Base-by-base conservation (phyloP, 2,329 filamentous ascomycete genomes). In the Arachnopeziza araneosa region DNA sequence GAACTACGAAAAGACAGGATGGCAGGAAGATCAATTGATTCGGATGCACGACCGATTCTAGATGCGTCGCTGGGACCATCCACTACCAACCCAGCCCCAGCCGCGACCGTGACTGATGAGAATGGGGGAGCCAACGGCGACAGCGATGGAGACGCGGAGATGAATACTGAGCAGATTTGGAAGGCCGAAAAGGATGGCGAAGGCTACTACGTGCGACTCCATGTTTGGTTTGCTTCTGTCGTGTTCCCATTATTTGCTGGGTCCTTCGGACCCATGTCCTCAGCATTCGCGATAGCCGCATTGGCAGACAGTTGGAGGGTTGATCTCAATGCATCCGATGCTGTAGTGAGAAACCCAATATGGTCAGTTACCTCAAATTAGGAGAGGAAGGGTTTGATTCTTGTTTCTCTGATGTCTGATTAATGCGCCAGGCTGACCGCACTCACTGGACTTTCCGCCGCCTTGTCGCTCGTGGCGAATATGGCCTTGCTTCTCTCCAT, bases 231-330 rank as follows among this genome's bases (percentile, higher is more conserved):
- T 57, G 55, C 61, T 22, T 55, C 58, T 14, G 58, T 56, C 7
- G 59, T 56, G 17, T 63, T 60, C 44, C 58, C 61, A 12, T 48
- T 63, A 5, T 60, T 63, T 24, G 61, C 61, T 44, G 58, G 61
- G 2, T 60, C 58, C 17, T 63, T 63, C 24, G 60, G 60, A 22
- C 55, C 60, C 19, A 60, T 63, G 50, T 58, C 60, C 22, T 53
- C 44, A 32, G 60, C 60, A 2, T 26, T 63, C 24, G 60, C 57
- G 23, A 52, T 63, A n/a, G 60, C 57, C 44, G 57, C 61, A 26
- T 56, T 63, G 50, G 58, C 56, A 1, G 23, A 54, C 19, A 55
- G 55, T 24, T 63, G 61, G 58, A 52, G 58, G 26, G 36, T 44
- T 7, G 36, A 44, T 30, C 26, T 4, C 12, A 44, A 44, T 44